These are phyloP conservation scores for Castanopsis chinensis DNA, from an alignment of 306 rosid species.

Conservation along the genomic window DNA sequence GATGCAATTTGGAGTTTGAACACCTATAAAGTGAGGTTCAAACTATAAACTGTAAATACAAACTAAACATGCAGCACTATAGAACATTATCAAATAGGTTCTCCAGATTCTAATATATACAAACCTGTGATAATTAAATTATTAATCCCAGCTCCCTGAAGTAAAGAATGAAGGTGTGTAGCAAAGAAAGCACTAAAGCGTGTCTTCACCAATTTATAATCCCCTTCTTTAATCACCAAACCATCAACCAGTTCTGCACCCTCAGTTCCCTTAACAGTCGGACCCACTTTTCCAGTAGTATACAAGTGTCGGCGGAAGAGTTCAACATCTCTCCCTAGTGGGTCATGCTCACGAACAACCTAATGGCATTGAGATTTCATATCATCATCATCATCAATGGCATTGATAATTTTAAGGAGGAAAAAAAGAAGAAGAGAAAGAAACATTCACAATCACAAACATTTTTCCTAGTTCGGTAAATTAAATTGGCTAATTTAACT, in stretches of 20 bases:
- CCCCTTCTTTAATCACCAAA: slow-evolving; percentile 72
- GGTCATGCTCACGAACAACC: slow-evolving; percentile 91
- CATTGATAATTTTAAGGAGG: too few species aligned
- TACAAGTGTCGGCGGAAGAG: slow-evolving; percentile 76
- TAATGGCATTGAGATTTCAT: neutral
- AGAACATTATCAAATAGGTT: neutral
- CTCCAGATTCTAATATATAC: slow-evolving; percentile 10
- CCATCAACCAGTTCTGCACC: slow-evolving; percentile 87
- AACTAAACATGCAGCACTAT: neutral
- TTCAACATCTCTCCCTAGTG: slow-evolving; percentile 85
- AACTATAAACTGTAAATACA: slow-evolving; percentile 13
- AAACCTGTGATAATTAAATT: slow-evolving; percentile 70
- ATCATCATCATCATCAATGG: neutral
- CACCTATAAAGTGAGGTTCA: slow-evolving; percentile 44
- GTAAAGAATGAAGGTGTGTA: slow-evolving; percentile 75
- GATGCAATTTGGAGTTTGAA: slow-evolving; percentile 96
- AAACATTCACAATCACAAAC: neutral
- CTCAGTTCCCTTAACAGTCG: slow-evolving; percentile 49
- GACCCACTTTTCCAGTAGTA: slow-evolving; percentile 45
- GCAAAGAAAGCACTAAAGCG: slow-evolving; percentile 91
- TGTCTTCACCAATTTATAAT: slow-evolving; percentile 78
- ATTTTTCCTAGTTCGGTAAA: neutral
- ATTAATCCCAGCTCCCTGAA: slow-evolving; percentile 57
- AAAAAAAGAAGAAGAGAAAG: neutral
- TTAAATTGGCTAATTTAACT: neutral